phyloP scores from a whole-genome alignment of 139 green algal species.

The Volvox africanus region DNA sequence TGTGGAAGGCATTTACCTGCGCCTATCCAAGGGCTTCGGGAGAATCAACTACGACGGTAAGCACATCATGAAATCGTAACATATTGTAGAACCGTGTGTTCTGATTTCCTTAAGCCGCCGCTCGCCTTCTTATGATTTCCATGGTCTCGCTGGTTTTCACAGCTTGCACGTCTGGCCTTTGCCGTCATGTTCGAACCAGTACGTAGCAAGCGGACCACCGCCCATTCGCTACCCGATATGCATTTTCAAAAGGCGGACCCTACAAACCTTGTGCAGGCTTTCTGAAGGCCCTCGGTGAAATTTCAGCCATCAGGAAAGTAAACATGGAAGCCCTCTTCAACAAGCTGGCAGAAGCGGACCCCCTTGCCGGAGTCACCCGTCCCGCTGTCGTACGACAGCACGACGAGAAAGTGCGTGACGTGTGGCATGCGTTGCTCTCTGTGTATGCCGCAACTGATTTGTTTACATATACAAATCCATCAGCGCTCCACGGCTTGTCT shows the following conservation, averaged over 20 bases:
- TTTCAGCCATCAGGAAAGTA: conserved; percentile 15
- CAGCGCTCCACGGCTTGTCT: too few species aligned
- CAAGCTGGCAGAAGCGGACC: conserved; percentile 33
- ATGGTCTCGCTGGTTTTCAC: too few species aligned
- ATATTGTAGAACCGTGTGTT: too few species aligned
- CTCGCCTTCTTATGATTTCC: too few species aligned
- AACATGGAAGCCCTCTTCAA: conserved; percentile 13
- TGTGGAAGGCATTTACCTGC: conserved; percentile 36
- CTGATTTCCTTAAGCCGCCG: too few species aligned
- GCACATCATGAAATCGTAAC: too few species aligned
- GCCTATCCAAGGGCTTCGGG: not conserved
- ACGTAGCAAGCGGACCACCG: too few species aligned
- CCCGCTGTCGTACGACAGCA: conserved; percentile 31
- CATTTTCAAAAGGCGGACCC: too few species aligned
- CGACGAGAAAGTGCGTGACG: conserved; percentile 32
- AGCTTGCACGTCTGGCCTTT: too few species aligned
- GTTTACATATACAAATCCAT: not conserved
- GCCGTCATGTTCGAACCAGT: too few species aligned
- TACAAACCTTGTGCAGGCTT: not conserved
- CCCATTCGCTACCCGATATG: too few species aligned
- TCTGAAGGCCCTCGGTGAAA: not conserved
- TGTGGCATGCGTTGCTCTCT: too few species aligned
- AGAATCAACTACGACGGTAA: conserved; percentile 32
- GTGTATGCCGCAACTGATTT: not conserved
- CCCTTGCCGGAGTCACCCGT: not conserved